A percentile compares a stretch with the other conserved stretches of the same genome.
phyloP scores from a whole-genome alignment of 2,329 filamentous ascomycete species.

The Metarhizium album region DNA sequence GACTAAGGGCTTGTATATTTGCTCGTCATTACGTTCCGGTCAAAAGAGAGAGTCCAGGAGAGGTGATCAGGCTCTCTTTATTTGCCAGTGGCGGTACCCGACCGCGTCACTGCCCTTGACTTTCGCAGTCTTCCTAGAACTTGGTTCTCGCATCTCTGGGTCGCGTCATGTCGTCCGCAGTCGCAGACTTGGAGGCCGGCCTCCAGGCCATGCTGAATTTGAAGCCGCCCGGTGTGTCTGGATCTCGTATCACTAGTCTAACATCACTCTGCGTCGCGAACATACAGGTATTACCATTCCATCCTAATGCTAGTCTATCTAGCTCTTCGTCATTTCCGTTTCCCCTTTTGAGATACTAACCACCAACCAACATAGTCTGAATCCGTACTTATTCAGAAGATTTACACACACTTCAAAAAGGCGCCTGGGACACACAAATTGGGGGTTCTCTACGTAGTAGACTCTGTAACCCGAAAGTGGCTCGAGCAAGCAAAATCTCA shows the following conservation, averaged over 20 bases:
- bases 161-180: conserved; percentile 59
- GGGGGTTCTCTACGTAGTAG: conserved; percentile 98
- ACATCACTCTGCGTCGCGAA: conserved; percentile 82
- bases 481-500: conserved; percentile 85
- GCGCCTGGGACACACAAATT: conserved; percentile 91
- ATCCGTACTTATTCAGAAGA: conserved; percentile 87
- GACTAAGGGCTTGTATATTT: not conserved
- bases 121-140: conserved; percentile 1
- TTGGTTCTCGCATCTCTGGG: conserved; percentile 2
- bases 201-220: conserved; percentile 85
- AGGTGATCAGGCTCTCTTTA: not conserved
- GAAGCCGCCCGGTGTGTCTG: conserved; percentile 89
- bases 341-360: conserved; percentile 12
- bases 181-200: conserved; percentile 82
- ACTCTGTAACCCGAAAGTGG: conserved; percentile 98
- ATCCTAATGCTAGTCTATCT: not conserved
- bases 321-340: not conserved
- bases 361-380: conserved; percentile 56
- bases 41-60: not conserved
- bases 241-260: conserved; percentile 79
- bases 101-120: not conserved
- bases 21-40: not conserved
- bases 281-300: conserved; percentile 58
- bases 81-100: not conserved
- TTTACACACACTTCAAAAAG: conserved; percentile 96